phyloP scores from a whole-genome alignment of 352 stramenopile genomes.

The Elongisporangium anandrum region DNA sequence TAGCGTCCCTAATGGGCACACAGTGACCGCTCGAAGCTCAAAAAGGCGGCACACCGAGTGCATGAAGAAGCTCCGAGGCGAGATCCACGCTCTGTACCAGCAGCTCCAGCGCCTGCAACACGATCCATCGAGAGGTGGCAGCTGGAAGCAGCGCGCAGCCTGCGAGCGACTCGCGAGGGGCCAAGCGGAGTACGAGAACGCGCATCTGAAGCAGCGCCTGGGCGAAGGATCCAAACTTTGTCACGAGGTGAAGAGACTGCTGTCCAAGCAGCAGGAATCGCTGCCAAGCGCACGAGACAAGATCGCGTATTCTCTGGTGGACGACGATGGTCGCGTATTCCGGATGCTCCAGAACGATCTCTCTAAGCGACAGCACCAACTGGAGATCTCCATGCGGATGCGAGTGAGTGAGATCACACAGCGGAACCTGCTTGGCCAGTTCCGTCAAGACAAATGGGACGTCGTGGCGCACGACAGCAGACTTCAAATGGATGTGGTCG shows the following conservation, averaged over 20 bases:
- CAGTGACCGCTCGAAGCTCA: too few species aligned
- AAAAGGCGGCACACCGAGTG: too few species aligned
- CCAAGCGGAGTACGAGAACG: neutral
- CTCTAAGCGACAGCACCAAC: neutral
- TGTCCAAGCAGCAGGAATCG: neutral
- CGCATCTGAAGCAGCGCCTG: neutral
- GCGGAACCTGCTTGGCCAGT: neutral
- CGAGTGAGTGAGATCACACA: neutral
- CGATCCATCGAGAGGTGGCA: too few species aligned
- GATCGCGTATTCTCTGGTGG: neutral
- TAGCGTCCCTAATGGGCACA: neutral
- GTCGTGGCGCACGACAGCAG: neutral
- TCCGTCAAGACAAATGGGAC: neutral
- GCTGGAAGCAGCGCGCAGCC: neutral
- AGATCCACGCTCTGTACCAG: too few species aligned
- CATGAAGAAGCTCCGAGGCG: neutral
- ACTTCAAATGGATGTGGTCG: neutral
- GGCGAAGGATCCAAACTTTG: neutral
- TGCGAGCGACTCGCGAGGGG: neutral
- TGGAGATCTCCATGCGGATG: neutral
- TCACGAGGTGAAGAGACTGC: neutral
- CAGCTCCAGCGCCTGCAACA: too few species aligned
- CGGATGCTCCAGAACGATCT: neutral
- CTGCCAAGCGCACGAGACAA: neutral
- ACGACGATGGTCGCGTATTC: neutral